Evolutionary conservation across 331 rosid genomes (phyloP), one percentile per base, ranked within the genome.

Genomic region (Dryas integrifolia): DNA sequence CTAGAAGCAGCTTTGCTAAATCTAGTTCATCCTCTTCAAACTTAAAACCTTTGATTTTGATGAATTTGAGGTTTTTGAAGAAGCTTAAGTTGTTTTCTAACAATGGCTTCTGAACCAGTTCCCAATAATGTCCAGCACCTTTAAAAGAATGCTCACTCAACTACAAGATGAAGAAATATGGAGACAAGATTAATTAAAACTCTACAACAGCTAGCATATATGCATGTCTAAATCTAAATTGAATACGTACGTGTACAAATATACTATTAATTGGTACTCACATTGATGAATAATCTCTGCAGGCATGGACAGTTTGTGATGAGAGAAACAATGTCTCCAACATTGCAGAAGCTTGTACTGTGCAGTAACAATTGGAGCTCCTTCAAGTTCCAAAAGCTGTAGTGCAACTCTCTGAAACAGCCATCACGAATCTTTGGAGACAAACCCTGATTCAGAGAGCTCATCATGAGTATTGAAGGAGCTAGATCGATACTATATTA

Each of bases 31-130:
- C 68, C 8, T 12, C 24, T 1, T 39, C 13, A 41, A 74, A 75
- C 44, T 57, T 61, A 46, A 63, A 69, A 39, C 76, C 73, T n/a
- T 12, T 55, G 6, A 79, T 16, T 50, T 69, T 79, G 12, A 79
- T 41, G 39, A 68, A 12, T 49, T 53, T 74, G 14, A 79, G 40
- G 15, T 16, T 3, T 0, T 16, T 15, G 35, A 68, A 70, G 15
- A 39, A 40, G 12, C 50, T 38, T 2, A 3, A 9, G 35, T 13
- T 6, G 26, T 21, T 4, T 1, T 60, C 67, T 39, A 74, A 0
- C 9, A 14, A n/a, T 64, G 49, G 72, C 45, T 38, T 67, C 13
- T 70, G 67, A 12, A 52, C 64, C 44, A 68, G 12, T 5, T 67
- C 40, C 46, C 60, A 52, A 16, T 69, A 68, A 3, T 18, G 4